A percentile compares a stretch with the other conserved stretches of the same genome.
These are phyloP conservation scores for Leccinum boreale DNA, from an alignment of 768 basidiomycete genomes.

Conservation along the genomic window DNA sequence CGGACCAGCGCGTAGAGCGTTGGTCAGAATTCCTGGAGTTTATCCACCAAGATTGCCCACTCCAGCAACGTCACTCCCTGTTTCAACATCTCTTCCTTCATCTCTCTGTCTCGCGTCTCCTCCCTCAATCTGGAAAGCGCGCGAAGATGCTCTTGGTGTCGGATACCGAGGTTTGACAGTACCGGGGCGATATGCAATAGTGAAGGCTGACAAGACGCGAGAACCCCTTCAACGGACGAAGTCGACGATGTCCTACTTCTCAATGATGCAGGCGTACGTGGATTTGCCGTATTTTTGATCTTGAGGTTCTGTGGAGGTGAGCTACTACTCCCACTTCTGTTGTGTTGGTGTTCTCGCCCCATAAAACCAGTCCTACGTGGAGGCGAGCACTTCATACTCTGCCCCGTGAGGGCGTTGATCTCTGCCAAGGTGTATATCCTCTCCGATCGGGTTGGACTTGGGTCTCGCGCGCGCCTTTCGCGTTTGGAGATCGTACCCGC, in stretches of 20 bases:
- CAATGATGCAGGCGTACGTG: constrained; percentile 8
- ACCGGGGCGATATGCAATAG: constrained; percentile 59
- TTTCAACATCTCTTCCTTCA: constrained; percentile 66
- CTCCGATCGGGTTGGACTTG: constrained; percentile 31
- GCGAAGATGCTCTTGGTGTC: constrained; percentile 55
- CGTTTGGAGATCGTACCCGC: constrained; percentile 11
- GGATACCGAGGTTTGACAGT: constrained; percentile 56
- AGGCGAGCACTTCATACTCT: constrained; percentile 24
- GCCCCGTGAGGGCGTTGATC: constrained; percentile 30
- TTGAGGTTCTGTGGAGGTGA: constrained; percentile 21
- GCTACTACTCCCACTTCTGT: constrained; percentile 16
- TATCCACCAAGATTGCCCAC: constrained; percentile 77
- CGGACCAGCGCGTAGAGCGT: background rate
- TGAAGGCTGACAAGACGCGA: constrained; percentile 63
- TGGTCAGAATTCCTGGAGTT: constrained; percentile 40
- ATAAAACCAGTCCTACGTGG: constrained; percentile 14
- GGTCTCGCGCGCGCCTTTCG: constrained; percentile 17
- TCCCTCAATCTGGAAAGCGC: constrained; percentile 61
- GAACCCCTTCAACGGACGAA: constrained; percentile 47
- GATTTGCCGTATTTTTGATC: constrained; percentile 7
- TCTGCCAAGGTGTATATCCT: constrained; percentile 34
- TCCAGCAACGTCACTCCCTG: constrained; percentile 70
- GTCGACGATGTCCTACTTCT: constrained; percentile 35
- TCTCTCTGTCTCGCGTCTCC: constrained; percentile 64
- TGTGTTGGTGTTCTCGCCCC: constrained; percentile 10